Evolutionary conservation across 2,329 filamentous ascomycete species (phyloP).

Genomic region (Neofusicoccum ribis): DNA sequence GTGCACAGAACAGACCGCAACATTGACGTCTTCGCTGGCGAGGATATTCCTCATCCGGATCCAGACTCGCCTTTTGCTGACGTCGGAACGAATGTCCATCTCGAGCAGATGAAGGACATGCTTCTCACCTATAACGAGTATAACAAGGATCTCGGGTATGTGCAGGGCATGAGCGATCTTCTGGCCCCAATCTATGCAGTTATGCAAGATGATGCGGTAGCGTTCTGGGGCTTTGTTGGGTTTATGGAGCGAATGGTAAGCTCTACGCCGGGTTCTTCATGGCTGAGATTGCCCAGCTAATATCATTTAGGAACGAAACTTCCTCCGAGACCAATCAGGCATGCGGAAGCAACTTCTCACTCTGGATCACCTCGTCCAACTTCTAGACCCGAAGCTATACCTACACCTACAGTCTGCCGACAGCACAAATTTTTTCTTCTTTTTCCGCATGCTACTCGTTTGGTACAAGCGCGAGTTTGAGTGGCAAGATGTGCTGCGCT

Average conservation of each 20-base stretch:
- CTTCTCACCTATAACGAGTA: slow-evolving; percentile 98
- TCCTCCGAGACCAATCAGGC: slow-evolving; percentile 90
- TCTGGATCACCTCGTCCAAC: slow-evolving; percentile 90
- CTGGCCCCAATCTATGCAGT: slow-evolving; percentile 95
- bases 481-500: slow-evolving; percentile 79
- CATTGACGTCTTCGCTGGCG: slow-evolving; percentile 91
- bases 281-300: not conserved
- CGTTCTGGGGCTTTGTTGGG: slow-evolving; percentile 92
- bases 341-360: slow-evolving; percentile 92
- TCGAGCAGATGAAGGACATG: slow-evolving; percentile 99
- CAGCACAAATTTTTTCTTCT: slow-evolving; percentile 99
- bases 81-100: slow-evolving; percentile 90
- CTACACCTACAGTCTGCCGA: slow-evolving; percentile 85
- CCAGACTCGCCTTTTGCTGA: slow-evolving; percentile 93
- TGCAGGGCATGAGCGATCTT: slow-evolving; percentile 98
- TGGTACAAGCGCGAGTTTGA: slow-evolving; percentile 99
- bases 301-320: slow-evolving; percentile 72
- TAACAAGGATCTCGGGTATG: slow-evolving; percentile 92
- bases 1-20: slow-evolving; percentile 95
- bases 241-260: slow-evolving; percentile 93
- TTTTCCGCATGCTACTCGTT: slow-evolving; percentile 97
- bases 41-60: slow-evolving; percentile 95
- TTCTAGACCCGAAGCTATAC: slow-evolving; percentile 95
- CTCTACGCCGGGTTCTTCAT: not conserved
- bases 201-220: slow-evolving; percentile 93